Percentiles rank a stretch among this genome's conserved stretches.
phyloP scores from a whole-genome alignment of 169 alveolate genomes.

The Cryptosporidium ryanae region DNA sequence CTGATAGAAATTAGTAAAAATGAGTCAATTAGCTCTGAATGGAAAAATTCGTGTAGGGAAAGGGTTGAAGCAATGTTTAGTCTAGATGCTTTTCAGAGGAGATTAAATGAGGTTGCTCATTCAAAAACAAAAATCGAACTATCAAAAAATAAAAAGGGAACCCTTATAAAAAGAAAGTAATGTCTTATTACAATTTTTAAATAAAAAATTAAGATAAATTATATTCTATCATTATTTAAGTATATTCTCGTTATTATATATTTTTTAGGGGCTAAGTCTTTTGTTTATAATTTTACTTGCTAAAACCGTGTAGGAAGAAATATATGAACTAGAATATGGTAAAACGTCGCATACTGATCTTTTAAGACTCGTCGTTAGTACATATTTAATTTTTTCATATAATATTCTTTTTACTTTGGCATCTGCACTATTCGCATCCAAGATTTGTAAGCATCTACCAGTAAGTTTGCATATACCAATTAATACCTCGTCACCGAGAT shows the following conservation, averaged over 20 bases:
- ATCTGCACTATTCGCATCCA: background rate
- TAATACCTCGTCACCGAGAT: slow-evolving; percentile 28
- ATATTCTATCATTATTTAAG: background rate
- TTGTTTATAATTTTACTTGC: slow-evolving; percentile 8
- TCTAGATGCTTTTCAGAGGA: slow-evolving; percentile 23
- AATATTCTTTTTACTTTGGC: background rate
- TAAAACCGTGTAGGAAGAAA: slow-evolving; percentile 22
- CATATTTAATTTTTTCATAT: slow-evolving; percentile 6
- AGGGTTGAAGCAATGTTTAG: slow-evolving; percentile 50
- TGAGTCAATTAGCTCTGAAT: slow-evolving; percentile 57
- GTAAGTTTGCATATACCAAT: slow-evolving; percentile 19
- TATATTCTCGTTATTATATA: background rate
- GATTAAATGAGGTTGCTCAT: slow-evolving; percentile 41
- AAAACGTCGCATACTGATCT: slow-evolving; percentile 64
- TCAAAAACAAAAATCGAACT: background rate
- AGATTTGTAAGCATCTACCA: slow-evolving; percentile 26
- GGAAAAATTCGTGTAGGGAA: slow-evolving; percentile 50
- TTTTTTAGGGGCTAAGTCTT: background rate
- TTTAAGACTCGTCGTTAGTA: slow-evolving; percentile 1
- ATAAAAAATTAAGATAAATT: background rate
- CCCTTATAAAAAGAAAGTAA: background rate
- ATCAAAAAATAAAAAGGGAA: background rate
- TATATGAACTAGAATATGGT: slow-evolving; percentile 44
- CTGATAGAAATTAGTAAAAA: slow-evolving; percentile 72
- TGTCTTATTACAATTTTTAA: background rate